Evolutionary conservation across 305 asterid genomes (phyloP).

Genomic region (Ruellia speciosa): DNA sequence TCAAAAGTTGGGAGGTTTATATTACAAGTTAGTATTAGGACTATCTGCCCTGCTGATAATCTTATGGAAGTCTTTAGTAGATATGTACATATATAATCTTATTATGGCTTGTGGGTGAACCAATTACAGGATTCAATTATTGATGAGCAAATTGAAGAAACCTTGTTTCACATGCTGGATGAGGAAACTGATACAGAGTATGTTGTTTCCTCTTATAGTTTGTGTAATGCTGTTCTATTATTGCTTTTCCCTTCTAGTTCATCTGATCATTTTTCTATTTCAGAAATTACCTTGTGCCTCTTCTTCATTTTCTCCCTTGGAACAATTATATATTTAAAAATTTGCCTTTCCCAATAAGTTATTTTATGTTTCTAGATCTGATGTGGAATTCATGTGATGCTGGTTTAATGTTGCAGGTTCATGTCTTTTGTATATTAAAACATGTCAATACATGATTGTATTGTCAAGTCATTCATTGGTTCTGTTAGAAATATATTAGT

Average conservation of each 20-base stretch:
- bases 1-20: no score
- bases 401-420: no score
- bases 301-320: no score
- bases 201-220: constrained; percentile 37
- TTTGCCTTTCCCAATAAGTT: no score
- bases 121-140: constrained; percentile 63
- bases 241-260: not conserved
- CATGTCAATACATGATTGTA: no score
- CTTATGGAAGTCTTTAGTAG: constrained; percentile 1
- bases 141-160: constrained; percentile 81
- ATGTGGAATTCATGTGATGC: no score
- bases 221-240: not conserved
- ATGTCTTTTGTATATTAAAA: no score
- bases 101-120: constrained; percentile 18
- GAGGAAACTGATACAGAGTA: constrained; percentile 96
- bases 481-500: not conserved
- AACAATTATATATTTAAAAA: no score
- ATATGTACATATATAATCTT: not conserved
- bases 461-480: not conserved
- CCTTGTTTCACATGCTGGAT: constrained; percentile 93
- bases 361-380: no score
- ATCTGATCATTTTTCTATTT: not conserved
- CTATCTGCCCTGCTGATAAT: constrained; percentile 6
- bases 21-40: not conserved
- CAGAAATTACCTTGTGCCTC: no score